Evolutionary conservation across 495 filamentous ascomycete species (phyloP), one percentile per base, ranked within the genome.

Genomic region (Poronia punctata): DNA sequence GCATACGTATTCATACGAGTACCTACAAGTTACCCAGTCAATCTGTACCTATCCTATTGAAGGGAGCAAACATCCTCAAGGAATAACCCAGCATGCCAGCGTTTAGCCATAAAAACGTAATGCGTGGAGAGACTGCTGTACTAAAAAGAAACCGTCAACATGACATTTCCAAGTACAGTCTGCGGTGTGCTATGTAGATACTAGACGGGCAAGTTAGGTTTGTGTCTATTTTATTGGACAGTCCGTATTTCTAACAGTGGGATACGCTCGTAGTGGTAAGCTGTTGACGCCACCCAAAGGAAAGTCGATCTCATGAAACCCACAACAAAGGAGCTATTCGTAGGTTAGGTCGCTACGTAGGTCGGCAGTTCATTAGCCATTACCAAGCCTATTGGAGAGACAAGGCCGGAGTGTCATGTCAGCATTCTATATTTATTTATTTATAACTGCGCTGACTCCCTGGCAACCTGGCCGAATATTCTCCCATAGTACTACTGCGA

Each of bases 361-460:
- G 38, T 34, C 20, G 38, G 27, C 11, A 40, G 32, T 41, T 8
- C 28, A 14, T 17, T 7, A 40, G n/a, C 18, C 15, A 22, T 23
- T 15, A 24, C 16, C 21, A 30, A 34, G 29, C 38, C 38, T 41
- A 41, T 41, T 16, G 20, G 9, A 26, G 29, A 33, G 10, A 22
- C n/a, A 17, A n/a, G 22, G 21, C 26, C 29, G 17, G 24, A 20
- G 26, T 17, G 28, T 33, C 21, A 22, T 41, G 29, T 41, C 28
- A 41, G 38, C 38, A 11, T 28, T 30, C 21, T 41, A n/a, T n/a
- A n/a, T 30, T 32, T 41, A 34, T 12, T 41, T 41, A 41, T 41
- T 41, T 41, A 41, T 41, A 41, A 32, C 38, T 40, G 20, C 4
- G 29, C 38, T 30, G 18, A 29, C n/a, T n/a, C n/a, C n/a, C n/a